phyloP scores from a whole-genome alignment of 495 filamentous ascomycete genomes.

The Ramalina intermedia region DNA sequence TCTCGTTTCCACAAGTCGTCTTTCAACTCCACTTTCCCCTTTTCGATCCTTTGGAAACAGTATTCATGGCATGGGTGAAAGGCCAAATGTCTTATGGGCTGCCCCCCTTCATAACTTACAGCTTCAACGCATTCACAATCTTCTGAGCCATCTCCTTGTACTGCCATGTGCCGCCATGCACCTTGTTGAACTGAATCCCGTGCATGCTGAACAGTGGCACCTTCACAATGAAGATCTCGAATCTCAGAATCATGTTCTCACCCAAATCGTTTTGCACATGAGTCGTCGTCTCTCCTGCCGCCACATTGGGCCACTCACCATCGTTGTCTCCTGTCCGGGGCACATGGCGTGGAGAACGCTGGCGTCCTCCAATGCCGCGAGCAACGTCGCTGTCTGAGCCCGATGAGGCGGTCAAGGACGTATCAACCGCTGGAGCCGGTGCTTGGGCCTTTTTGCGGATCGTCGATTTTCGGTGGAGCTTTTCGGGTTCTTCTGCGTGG shows the following conservation, averaged over 20 bases:
- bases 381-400: constrained; percentile 42
- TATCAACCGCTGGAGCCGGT: constrained; percentile 40
- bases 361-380: neutral
- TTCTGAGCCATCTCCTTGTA: constrained; percentile 96
- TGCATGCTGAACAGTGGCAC: constrained; percentile 86
- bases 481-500: constrained; percentile 41
- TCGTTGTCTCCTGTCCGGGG: constrained; percentile 13
- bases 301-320: constrained; percentile 8
- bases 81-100: no score
- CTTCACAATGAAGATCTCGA: constrained; percentile 97
- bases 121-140: constrained; percentile 74
- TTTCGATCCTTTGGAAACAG: no score
- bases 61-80: no score
- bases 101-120: constrained; percentile 32
- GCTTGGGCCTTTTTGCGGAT: constrained; percentile 25
- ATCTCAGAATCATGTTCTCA: constrained; percentile 63
- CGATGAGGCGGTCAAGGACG: constrained; percentile 67
- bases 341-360: constrained; percentile 20
- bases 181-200: constrained; percentile 96
- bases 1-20: no score
- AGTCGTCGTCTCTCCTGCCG: constrained; percentile 67
- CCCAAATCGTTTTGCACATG: constrained; percentile 78
- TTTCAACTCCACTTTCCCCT: no score
- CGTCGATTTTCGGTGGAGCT: constrained; percentile 24
- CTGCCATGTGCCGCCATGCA: constrained; percentile 91